Percentiles rank a stretch among this genome's conserved stretches.
Evolutionary conservation across 1,284 basidiomycete species (phyloP).

Genomic region (Agaricales sp.): DNA sequence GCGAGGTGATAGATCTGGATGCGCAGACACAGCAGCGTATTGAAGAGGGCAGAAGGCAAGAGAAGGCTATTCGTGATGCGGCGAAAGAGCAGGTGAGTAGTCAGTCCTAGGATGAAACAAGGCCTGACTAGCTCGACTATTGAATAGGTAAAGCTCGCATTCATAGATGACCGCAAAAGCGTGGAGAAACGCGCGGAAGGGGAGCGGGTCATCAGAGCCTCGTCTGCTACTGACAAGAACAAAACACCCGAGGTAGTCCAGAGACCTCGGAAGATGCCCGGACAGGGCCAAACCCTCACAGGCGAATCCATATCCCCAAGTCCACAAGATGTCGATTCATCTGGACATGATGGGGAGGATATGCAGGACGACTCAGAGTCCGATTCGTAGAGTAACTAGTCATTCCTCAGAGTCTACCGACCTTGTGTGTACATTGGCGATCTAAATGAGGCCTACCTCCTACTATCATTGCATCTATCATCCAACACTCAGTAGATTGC

Average conservation of each 20-base stretch:
- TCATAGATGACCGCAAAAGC: slow-evolving; percentile 60
- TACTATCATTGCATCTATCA: too few relatives aligned
- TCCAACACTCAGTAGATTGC: too few relatives aligned
- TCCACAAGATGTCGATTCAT: too few relatives aligned
- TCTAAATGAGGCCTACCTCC: too few relatives aligned
- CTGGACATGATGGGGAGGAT: too few relatives aligned
- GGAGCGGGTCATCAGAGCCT: slow-evolving; percentile 40
- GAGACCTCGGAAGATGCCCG: slow-evolving; percentile 4
- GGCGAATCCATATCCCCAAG: neutral
- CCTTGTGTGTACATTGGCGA: too few relatives aligned
- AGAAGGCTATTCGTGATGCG: slow-evolving; percentile 44
- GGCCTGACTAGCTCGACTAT: slow-evolving; percentile 6
- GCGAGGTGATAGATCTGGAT: slow-evolving; percentile 47
- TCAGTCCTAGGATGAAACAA: neutral
- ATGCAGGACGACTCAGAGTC: neutral
- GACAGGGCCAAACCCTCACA: neutral
- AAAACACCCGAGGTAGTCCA: too few relatives aligned
- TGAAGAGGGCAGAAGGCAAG: slow-evolving; percentile 32
- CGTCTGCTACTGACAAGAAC: neutral
- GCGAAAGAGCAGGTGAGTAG: slow-evolving; percentile 40
- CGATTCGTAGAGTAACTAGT: too few relatives aligned
- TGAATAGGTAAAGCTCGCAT: slow-evolving; percentile 56
- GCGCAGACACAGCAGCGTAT: slow-evolving; percentile 41
- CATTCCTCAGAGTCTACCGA: too few relatives aligned
- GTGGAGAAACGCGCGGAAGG: slow-evolving; percentile 43